Conservation (phyloP, 805 yeast species). For the Myxozyma geophila region DNA sequence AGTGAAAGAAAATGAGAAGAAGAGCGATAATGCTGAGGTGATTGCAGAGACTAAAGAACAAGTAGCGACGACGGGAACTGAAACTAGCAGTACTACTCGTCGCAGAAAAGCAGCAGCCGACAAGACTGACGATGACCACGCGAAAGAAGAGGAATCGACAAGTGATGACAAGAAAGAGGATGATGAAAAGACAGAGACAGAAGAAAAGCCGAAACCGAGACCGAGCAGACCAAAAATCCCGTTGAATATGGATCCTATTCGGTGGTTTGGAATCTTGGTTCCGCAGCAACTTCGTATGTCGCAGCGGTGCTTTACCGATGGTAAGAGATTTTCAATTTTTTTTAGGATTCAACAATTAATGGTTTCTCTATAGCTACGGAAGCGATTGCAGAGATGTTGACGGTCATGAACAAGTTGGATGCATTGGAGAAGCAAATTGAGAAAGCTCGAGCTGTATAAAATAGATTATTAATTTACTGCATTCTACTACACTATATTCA, state of each 20-base stretch:
- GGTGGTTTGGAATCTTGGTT: conserved; percentile 56
- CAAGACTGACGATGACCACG: no score
- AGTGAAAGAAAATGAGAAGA: neutral
- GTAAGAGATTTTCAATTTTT: neutral
- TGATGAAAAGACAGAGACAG: neutral
- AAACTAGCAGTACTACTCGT: neutral
- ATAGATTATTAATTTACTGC: neutral
- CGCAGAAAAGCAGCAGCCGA: conserved; percentile 3
- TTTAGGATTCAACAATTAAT: neutral
- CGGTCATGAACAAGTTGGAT: conserved; percentile 12
- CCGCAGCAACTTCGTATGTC: conserved; percentile 50
- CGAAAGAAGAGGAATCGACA: no score
- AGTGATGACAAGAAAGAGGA: neutral
- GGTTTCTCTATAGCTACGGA: conserved; percentile 14
- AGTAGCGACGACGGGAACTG: conserved; percentile 3
- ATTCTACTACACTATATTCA: no score
- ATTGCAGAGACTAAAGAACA: conserved; percentile 1
- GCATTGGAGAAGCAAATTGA: conserved; percentile 22
- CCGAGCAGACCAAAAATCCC: conserved; percentile 8
- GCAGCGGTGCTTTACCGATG: conserved; percentile 48
- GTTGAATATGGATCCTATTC: conserved; percentile 46
- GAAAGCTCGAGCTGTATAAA: neutral
- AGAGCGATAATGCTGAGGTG: neutral
- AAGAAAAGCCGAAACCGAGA: conserved; percentile 5
- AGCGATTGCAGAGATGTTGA: conserved; percentile 11